Percentiles rank a stretch among this genome's conserved stretches.
Evolutionary conservation across 2,329 filamentous ascomycete genomes (phyloP).

Genomic region (Elsinoe perseae): DNA sequence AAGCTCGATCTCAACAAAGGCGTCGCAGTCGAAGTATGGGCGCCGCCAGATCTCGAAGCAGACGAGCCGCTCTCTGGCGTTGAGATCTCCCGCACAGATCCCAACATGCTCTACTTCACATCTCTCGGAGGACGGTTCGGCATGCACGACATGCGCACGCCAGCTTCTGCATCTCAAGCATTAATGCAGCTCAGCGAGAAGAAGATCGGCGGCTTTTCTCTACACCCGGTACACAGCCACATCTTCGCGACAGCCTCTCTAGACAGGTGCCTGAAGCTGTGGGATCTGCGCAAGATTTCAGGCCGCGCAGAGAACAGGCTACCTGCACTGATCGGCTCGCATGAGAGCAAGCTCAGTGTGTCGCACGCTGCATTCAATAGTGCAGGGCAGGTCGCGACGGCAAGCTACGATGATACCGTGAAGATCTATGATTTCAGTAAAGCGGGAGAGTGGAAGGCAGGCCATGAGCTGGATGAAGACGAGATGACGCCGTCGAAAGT

Average conservation of each 20-base stretch:
- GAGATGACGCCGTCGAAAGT: conserved; percentile 61
- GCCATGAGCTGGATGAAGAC: conserved; percentile 44
- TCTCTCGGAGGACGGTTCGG: conserved; percentile 76
- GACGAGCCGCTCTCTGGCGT: conserved; percentile 78
- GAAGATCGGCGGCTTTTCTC: conserved; percentile 89
- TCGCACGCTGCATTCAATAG: conserved; percentile 87
- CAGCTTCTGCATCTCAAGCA: conserved; percentile 47
- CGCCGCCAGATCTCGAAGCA: conserved; percentile 58
- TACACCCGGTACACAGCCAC: conserved; percentile 73
- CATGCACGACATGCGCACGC: conserved; percentile 65
- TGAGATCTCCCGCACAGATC: conserved; percentile 64
- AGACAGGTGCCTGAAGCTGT: conserved; percentile 81
- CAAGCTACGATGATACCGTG: conserved; percentile 89
- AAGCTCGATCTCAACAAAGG: conserved; percentile 77
- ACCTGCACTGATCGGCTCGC: conserved; percentile 69
- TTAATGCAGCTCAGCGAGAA: conserved; percentile 75
- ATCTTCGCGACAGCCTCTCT: conserved; percentile 82
- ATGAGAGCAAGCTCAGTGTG: conserved; percentile 74
- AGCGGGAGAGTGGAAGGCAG: conserved; percentile 40
- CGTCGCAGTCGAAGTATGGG: conserved; percentile 72
- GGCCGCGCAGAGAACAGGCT: conserved; percentile 52
- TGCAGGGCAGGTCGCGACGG: conserved; percentile 78
- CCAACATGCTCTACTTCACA: conserved; percentile 75
- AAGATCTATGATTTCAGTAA: conserved; percentile 74
- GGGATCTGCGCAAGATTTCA: conserved; percentile 77